Evolutionary conservation across 2,329 filamentous ascomycete species (phyloP).

Genomic region (Aspergillus nomiae): DNA sequence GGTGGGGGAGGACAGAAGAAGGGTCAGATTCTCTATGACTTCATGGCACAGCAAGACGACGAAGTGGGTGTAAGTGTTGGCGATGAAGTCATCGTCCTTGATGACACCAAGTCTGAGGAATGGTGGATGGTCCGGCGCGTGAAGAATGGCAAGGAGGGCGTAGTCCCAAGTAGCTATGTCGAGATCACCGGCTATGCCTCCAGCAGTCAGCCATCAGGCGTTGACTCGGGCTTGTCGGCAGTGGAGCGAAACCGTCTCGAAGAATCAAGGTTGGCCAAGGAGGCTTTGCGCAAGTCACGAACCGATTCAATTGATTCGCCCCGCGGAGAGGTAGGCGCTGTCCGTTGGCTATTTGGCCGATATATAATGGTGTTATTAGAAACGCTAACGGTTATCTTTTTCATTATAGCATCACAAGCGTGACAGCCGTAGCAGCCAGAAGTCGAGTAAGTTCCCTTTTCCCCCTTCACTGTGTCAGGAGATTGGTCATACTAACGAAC

Average conservation of each 20-base stretch:
- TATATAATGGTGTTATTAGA: neutral
- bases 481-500: slow-evolving; percentile 2
- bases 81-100: slow-evolving; percentile 87
- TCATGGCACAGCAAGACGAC: slow-evolving; percentile 93
- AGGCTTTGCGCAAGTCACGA: slow-evolving; percentile 68
- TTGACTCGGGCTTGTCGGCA: slow-evolving; percentile 64
- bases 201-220: slow-evolving; percentile 55
- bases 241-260: slow-evolving; percentile 78
- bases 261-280: slow-evolving; percentile 80
- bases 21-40: slow-evolving; percentile 88
- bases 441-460: slow-evolving; percentile 66
- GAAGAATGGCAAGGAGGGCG: slow-evolving; percentile 91
- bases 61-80: slow-evolving; percentile 89
- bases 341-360: slow-evolving; percentile 45
- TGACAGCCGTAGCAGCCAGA: slow-evolving; percentile 68
- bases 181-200: slow-evolving; percentile 73
- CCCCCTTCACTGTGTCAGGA: neutral
- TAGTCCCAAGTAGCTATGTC: slow-evolving; percentile 95
- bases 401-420: slow-evolving; percentile 69
- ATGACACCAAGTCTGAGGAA: slow-evolving; percentile 90
- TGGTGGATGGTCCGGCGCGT: slow-evolving; percentile 96
- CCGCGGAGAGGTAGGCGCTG: slow-evolving; percentile 70
- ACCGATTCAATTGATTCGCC: slow-evolving; percentile 55
- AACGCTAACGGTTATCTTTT: slow-evolving; percentile 62
- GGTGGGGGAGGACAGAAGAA: slow-evolving; percentile 68